Evolutionary conservation across 2,329 filamentous ascomycete genomes (phyloP), one percentile per base, ranked within the genome.

Genomic region (Fusarium protoensiforme): DNA sequence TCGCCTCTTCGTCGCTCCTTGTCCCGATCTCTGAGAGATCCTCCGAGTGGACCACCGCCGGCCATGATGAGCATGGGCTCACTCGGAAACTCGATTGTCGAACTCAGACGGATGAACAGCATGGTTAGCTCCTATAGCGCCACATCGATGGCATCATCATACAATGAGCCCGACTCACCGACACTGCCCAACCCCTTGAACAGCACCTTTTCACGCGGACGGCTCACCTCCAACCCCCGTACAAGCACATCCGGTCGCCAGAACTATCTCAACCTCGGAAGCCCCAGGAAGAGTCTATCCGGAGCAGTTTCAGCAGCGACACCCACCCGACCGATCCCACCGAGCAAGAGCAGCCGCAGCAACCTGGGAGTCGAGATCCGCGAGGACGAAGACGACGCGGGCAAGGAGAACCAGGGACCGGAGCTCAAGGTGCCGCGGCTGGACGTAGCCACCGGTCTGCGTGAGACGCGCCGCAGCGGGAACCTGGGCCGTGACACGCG

Each of bases 71-170:
- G 60, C 33, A 51, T 68, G 64, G 63, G 68, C 11, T 77, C 77
- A 9, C 77, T 87, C 14, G 80, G 84, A n/a, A 80, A 78, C 68
- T 83, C 87, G 3, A 85, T 89, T 33, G 84, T 84, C 20, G 85
- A 89, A 78, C 85, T 90, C 64, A 84, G 88, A 11, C 83, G 88
- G 59, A 90, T 90, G 87, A 90, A 90, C 80, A 89, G 86, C 78
- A 80, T 85, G 61, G 75, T 88, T 51, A 87, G 84, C 74, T 81
- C 83, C 3, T 81, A 83, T 64, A 87, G 85, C 80, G 78, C 79
- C 20, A 81, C 82, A 2, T 85, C 85, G 1, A 74, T 82, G 48
- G 75, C 76, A 2, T 83, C 80, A n/a, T 64, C 65, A 39, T 69
- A 67, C 35, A 72, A 61, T 54, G 81, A 80, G 11, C 72, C 75